Conservation (phyloP, 2,329 filamentous ascomycete species). For the Nannizziopsis barbatae region DNA sequence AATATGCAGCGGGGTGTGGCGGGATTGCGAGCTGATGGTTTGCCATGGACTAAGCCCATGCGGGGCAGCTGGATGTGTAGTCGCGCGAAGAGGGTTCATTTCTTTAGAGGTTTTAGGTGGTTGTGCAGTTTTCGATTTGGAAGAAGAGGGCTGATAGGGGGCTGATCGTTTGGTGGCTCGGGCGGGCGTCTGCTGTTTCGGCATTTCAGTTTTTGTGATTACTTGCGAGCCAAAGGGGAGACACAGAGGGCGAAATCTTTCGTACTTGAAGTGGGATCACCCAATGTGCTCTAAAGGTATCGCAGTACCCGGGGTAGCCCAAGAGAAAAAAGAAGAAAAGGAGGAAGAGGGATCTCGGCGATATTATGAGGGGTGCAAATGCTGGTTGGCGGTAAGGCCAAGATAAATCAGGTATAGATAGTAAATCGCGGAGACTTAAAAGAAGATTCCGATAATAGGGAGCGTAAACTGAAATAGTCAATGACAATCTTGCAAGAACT, state of each 20-base stretch:
- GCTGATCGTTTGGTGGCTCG: constrained; percentile 13
- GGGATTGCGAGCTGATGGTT: constrained; percentile 1
- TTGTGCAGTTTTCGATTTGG: not conserved
- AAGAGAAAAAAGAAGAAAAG: not conserved
- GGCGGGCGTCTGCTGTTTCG: constrained; percentile 15
- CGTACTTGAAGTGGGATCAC: constrained; percentile 6
- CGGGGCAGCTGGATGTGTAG: constrained; percentile 1
- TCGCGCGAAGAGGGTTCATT: constrained; percentile 12
- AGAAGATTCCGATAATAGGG: not conserved
- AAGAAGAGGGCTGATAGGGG: constrained; percentile 13
- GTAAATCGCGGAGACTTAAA: not conserved
- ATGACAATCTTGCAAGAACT: not conserved
- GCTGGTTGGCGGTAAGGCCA: not conserved
- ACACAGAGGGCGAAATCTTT: constrained; percentile 6
- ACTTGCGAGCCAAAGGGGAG: constrained; percentile 7
- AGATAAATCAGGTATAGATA: not conserved
- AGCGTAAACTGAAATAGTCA: not conserved
- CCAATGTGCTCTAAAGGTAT: constrained; percentile 6
- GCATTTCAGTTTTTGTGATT: constrained; percentile 15
- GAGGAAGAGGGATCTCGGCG: not conserved
- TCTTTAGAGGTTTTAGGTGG: constrained; percentile 5
- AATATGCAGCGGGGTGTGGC: constrained; percentile 6
- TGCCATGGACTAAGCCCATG: constrained; percentile 11
- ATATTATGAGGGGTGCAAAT: not conserved
- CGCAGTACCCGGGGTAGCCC: not conserved